Conservation (phyloP, 1,284 basidiomycete genomes). For the Trichosporon coremiiforme region DNA sequence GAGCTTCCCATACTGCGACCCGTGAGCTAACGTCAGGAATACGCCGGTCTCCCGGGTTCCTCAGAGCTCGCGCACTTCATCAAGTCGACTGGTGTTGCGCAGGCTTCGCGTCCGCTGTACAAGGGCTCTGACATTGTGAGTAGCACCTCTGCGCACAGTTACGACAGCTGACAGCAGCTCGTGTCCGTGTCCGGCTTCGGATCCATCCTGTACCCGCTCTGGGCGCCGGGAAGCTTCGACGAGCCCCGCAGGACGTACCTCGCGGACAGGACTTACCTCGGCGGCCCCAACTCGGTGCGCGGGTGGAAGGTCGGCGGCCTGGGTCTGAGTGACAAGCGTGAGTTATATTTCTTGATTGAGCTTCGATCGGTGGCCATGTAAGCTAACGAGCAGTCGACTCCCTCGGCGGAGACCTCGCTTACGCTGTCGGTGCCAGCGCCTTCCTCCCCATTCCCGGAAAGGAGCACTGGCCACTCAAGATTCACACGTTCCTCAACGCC, state of each 20-base stretch:
- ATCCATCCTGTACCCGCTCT: constrained; percentile 52
- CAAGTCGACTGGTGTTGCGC: constrained; percentile 70
- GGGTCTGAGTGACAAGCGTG: constrained; percentile 78
- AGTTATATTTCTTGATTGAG: constrained; percentile 40
- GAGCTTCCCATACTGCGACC: constrained; percentile 15
- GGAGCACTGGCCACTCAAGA: constrained; percentile 83
- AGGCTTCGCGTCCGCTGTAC: constrained; percentile 65
- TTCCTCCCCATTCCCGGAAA: constrained; percentile 77
- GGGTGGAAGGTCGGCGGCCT: constrained; percentile 82
- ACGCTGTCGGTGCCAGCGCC: constrained; percentile 78
- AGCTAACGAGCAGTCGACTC: constrained; percentile 62
- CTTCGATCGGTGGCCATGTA: neutral
- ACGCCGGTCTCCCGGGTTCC: constrained; percentile 75
- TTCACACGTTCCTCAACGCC: constrained; percentile 81
- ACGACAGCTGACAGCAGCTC: constrained; percentile 33
- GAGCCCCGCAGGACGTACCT: constrained; percentile 59
- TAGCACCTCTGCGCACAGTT: constrained; percentile 14
- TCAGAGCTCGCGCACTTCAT: constrained; percentile 64
- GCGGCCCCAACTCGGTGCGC: constrained; percentile 86
- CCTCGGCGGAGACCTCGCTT: constrained; percentile 85
- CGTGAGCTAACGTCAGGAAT: constrained; percentile 62
- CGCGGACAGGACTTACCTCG: constrained; percentile 86
- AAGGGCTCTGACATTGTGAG: constrained; percentile 53
- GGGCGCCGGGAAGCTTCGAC: constrained; percentile 22
- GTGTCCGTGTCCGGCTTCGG: constrained; percentile 54